Base-by-base conservation (phyloP, 371 early-diverging fungal species). In the Lichtheimia ornata region DNA sequence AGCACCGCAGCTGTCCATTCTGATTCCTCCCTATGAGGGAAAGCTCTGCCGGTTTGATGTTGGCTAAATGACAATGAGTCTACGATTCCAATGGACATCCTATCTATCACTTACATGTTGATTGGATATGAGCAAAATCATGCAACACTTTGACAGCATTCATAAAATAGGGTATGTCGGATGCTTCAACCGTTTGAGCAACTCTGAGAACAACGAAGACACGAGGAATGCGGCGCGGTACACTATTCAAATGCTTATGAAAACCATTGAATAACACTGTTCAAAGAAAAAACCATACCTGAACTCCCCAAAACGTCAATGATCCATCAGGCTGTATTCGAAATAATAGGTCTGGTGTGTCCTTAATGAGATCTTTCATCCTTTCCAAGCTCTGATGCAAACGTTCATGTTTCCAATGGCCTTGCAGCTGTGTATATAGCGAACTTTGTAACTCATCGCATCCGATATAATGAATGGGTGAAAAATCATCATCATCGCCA, bases 311-410 rank as follows among this genome's bases (percentile, higher is more conserved):
- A 18, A 93, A 82, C 1, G 82, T 77, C 66, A 93, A 71, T 2
- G 91, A 83, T 0, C 93, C 91, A 66, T 91, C 89, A 7, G 71
- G 63, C 42, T 86, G 81, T 25, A 92, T 73, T 41, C 87, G 84
- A 63, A 92, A 89, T 17, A 93, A 67, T 58, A 93, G 74, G 64
- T 92, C 93, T 0, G 92, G 88, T n/a, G 91, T 90, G 42, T 91
- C 92, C 50, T 77, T 79, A 12, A 89, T 66, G 30, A 88, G 63
- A 25, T 87, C 88, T 41, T 77, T 66, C 42, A 94, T 62, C 44
- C 79, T 76, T 11, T 82, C 67, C 17, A 79, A 52, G 14, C 77
- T 55, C 50, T 81, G 71, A 64, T 80, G 65, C 50, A 72, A 64
- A 12, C 63, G 45, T 12, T 66, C 69, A 18, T 71, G 63, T 14